phyloP scores from a whole-genome alignment of 2,329 filamentous ascomycete species.

The Ciborinia camelliae region DNA sequence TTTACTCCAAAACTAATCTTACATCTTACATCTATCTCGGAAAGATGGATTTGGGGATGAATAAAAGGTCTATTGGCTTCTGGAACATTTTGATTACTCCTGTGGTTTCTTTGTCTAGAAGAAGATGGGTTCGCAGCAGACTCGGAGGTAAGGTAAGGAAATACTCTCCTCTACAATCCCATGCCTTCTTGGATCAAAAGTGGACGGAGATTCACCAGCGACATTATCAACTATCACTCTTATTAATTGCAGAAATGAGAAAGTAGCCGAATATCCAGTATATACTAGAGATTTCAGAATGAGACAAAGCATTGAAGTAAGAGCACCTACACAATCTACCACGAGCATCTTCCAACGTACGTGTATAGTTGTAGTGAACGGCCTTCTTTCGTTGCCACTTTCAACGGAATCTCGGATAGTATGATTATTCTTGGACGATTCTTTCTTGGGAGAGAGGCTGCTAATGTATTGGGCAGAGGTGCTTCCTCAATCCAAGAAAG shows the following conservation, averaged over 20 bases:
- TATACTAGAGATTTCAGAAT: constrained; percentile 26
- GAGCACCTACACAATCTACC: constrained; percentile 51
- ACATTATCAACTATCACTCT: constrained; percentile 31
- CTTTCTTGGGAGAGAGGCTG: neutral
- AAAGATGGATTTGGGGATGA: no score
- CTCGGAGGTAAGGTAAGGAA: no score
- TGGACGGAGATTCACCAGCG: constrained; percentile 31
- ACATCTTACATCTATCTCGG: no score
- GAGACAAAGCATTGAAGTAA: neutral
- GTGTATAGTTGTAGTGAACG: constrained; percentile 52
- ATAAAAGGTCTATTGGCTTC: no score
- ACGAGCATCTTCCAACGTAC: constrained; percentile 58
- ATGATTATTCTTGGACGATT: neutral
- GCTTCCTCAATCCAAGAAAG: neutral
- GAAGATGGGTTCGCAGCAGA: no score
- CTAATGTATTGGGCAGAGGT: neutral
- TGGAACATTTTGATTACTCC: no score
- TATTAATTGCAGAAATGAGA: constrained; percentile 34
- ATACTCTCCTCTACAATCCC: no score
- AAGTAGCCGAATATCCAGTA: constrained; percentile 32
- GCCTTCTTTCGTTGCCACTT: constrained; percentile 51
- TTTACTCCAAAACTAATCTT: no score
- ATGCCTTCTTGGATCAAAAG: constrained; percentile 29
- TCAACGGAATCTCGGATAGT: neutral
- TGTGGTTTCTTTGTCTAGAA: no score